A percentile compares a stretch with the other conserved stretches of the same genome.
These are phyloP conservation scores for Annona cherimola DNA, from an alignment of 164 flowering plant species.

Conservation along the genomic window DNA sequence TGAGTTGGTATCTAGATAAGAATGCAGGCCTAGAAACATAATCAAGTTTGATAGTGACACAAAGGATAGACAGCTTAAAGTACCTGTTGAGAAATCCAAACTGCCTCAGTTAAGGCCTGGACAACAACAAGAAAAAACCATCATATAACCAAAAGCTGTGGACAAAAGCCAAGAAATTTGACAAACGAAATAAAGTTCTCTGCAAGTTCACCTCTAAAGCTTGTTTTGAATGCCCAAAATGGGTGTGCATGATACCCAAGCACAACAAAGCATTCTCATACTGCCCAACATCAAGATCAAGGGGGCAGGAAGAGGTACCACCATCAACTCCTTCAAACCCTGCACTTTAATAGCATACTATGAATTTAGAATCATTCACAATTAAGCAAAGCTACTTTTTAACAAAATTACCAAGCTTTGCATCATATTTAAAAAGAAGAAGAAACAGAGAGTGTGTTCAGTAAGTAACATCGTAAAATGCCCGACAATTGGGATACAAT, in stretches of 20 bases:
- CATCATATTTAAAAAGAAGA: neutral
- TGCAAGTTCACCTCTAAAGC: conserved; percentile 62
- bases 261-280: conserved; percentile 82
- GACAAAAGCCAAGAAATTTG: neutral
- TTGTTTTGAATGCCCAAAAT: conserved; percentile 88
- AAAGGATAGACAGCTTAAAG: neutral
- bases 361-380: conserved; percentile 12
- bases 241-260: conserved; percentile 87
- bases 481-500: neutral
- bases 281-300: conserved; percentile 48
- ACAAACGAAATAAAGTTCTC: neutral
- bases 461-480: neutral
- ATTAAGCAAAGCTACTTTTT: neutral
- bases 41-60: neutral
- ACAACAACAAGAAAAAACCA: conserved; percentile 13
- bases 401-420: neutral
- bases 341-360: conserved; percentile 59
- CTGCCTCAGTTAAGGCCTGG: conserved; percentile 88
- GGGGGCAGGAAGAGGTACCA: conserved; percentile 45
- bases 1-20: neutral
- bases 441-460: neutral
- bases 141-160: neutral
- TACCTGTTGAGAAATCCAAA: conserved; percentile 85
- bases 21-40: neutral
- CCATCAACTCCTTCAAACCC: conserved; percentile 85